Conservation (phyloP, 192 early-diverging fungal genomes). For the Coemansia sp. region DNA sequence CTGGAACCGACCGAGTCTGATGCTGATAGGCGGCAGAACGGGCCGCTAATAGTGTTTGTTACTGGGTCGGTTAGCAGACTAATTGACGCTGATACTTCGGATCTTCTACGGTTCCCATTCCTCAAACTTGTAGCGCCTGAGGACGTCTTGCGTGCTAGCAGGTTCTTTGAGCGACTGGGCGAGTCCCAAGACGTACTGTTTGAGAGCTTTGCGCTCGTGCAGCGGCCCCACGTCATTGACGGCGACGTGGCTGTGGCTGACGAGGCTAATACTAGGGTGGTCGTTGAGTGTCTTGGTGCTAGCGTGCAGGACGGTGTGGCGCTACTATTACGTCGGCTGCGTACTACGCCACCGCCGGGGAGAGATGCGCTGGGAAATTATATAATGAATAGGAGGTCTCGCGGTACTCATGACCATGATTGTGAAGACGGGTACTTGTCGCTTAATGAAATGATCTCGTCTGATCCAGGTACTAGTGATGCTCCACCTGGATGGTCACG, state of each 20-base stretch:
- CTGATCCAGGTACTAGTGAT: slow-evolving; percentile 34
- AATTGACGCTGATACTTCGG: slow-evolving; percentile 37
- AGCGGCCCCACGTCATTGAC: slow-evolving; percentile 41
- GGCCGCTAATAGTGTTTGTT: slow-evolving; percentile 39
- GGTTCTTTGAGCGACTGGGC: slow-evolving; percentile 37
- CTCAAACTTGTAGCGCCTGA: slow-evolving; percentile 47
- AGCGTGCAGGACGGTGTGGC: slow-evolving; percentile 48
- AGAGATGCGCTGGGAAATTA: slow-evolving; percentile 31
- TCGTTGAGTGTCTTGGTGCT: slow-evolving; percentile 45
- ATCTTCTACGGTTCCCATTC: slow-evolving; percentile 41
- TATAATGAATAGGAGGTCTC: slow-evolving; percentile 1
- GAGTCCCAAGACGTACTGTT: slow-evolving; percentile 34
- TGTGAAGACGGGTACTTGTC: slow-evolving; percentile 41
- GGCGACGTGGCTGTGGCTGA: slow-evolving; percentile 36
- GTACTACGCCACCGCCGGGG: slow-evolving; percentile 19
- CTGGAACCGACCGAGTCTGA: slow-evolving; percentile 14
- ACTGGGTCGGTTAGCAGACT: slow-evolving; percentile 37
- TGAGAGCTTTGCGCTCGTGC: slow-evolving; percentile 38
- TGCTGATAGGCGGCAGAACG: slow-evolving; percentile 15
- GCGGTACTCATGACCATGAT: slow-evolving; percentile 18
- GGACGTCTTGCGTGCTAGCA: slow-evolving; percentile 32
- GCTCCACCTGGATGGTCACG: slow-evolving; percentile 28
- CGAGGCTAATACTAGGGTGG: slow-evolving; percentile 25
- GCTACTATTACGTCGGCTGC: slow-evolving; percentile 30
- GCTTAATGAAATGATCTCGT: slow-evolving; percentile 35